Evolutionary conservation across 176 grass and related monocot species (phyloP).

Genomic region (Alloteropsis semialata): DNA sequence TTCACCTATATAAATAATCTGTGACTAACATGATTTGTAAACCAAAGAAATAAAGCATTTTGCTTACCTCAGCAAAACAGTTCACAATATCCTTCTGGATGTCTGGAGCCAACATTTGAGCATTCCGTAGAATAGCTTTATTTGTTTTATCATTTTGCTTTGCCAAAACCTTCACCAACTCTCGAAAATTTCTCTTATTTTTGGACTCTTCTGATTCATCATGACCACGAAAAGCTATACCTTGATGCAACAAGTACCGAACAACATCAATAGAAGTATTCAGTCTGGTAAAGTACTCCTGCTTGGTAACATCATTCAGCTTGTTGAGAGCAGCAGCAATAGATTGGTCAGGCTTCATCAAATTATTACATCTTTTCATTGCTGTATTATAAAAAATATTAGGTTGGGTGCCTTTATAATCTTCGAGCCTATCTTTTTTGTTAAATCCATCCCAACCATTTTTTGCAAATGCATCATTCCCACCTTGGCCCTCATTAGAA

Average conservation of each 20-base stretch:
- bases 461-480: neutral
- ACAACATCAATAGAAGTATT: neutral
- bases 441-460: neutral
- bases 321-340: too few species aligned
- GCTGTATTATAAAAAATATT: neutral
- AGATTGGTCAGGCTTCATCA: too few species aligned
- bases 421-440: neutral
- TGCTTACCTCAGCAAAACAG: neutral
- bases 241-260: neutral
- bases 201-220: neutral
- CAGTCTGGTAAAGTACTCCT: neutral
- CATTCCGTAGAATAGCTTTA: neutral
- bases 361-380: neutral
- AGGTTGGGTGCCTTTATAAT: neutral
- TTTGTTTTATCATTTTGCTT: neutral
- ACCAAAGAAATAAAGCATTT: neutral
- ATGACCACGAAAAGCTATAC: neutral
- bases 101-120: neutral
- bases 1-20: neutral
- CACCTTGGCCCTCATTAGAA: too few species aligned
- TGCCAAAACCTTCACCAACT: neutral
- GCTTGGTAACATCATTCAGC: too few species aligned
- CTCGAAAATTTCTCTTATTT: neutral
- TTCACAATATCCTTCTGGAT: neutral
- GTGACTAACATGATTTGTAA: neutral